These are phyloP conservation scores for Cyamopsis tetragonoloba DNA, from an alignment of 306 rosid species.

Conservation along the genomic window DNA sequence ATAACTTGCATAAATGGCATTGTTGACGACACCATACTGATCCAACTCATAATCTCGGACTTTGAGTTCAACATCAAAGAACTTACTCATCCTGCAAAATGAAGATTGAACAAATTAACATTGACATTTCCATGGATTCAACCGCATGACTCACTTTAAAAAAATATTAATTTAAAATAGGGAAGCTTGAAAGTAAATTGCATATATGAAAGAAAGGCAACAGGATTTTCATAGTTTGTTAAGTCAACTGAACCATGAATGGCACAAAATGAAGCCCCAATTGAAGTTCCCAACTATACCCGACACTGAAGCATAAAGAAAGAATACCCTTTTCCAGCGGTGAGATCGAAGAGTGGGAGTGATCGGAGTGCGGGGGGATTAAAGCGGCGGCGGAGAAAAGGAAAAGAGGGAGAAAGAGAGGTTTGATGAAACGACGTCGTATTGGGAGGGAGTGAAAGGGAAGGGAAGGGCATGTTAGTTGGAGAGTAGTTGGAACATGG, in stretches of 20 bases:
- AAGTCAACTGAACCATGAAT: neutral
- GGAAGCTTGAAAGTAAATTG: neutral
- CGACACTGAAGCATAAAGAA: neutral
- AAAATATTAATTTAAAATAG: neutral
- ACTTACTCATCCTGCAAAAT: slow-evolving; percentile 55
- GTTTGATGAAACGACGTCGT: slow-evolving; percentile 22
- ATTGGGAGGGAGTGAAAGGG: slow-evolving; percentile 16
- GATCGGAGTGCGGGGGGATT: slow-evolving; percentile 36
- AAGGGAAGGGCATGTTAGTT: neutral
- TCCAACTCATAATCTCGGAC: slow-evolving; percentile 93
- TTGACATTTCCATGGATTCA: neutral
- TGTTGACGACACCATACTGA: slow-evolving; percentile 91
- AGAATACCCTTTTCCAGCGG: slow-evolving; percentile 53
- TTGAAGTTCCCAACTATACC: neutral
- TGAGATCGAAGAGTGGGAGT: slow-evolving; percentile 35
- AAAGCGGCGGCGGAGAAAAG: slow-evolving; percentile 17
- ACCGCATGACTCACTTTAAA: neutral
- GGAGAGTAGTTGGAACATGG: slow-evolving; percentile 23
- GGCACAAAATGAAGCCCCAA: neutral
- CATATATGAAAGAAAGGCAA: neutral
- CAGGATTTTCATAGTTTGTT: neutral
- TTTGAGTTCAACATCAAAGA: slow-evolving; percentile 62
- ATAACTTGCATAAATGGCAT: slow-evolving; percentile 87
- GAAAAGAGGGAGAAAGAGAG: slow-evolving; percentile 24
- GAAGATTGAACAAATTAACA: neutral